Percentiles rank a stretch among this genome's conserved stretches.
phyloP scores from a whole-genome alignment of 2,329 filamentous ascomycete species.

The Ramichloridium luteum region DNA sequence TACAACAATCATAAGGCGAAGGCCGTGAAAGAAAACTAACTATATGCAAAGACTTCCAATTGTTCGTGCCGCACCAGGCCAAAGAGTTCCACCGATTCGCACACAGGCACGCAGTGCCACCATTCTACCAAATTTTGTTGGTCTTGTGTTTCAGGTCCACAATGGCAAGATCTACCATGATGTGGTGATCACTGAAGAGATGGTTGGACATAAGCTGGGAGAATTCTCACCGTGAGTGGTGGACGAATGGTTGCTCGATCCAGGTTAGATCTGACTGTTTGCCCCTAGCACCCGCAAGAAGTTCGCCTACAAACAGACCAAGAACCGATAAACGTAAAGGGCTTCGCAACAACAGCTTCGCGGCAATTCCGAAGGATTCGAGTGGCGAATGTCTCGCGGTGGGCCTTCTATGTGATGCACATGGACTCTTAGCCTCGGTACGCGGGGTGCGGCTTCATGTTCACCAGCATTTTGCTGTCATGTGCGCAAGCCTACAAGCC shows the following conservation, averaged over 20 bases:
- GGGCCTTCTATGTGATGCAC: too few species aligned
- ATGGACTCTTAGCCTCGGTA: too few species aligned
- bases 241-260: too few species aligned
- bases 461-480: too few species aligned
- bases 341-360: slow-evolving; percentile 1
- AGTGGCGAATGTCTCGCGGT: too few species aligned
- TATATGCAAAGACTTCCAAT: slow-evolving; percentile 47
- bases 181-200: slow-evolving; percentile 77
- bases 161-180: slow-evolving; percentile 83
- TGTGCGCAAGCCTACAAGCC: too few species aligned
- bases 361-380: too few species aligned
- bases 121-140: slow-evolving; percentile 85
- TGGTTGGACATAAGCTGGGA: slow-evolving; percentile 91
- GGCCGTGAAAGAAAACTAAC: not conserved
- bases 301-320: slow-evolving; percentile 57
- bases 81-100: slow-evolving; percentile 59
- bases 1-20: too few species aligned
- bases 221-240: slow-evolving; percentile 73
- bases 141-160: slow-evolving; percentile 77
- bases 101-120: slow-evolving; percentile 82
- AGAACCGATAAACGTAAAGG: slow-evolving; percentile 46
- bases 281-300: slow-evolving; percentile 49
- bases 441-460: too few species aligned
- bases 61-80: slow-evolving; percentile 45
- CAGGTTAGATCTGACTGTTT: too few species aligned